Conservation (phyloP, 75 land plant genomes). For the Pinus taeda region DNA sequence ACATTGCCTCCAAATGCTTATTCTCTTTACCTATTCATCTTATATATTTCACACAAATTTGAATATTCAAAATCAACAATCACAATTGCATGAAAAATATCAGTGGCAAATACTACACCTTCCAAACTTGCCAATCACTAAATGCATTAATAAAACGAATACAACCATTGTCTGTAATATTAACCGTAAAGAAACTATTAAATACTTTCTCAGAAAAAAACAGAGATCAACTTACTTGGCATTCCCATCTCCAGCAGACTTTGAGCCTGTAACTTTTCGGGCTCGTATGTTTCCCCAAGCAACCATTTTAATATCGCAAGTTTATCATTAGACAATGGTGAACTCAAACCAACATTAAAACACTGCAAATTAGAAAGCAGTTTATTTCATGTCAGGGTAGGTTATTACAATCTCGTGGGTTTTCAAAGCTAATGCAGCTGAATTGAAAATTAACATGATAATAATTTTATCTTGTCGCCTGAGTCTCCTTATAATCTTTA, state of each 20-base stretch:
- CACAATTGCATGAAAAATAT: background rate
- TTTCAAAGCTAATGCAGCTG: background rate
- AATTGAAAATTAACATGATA: background rate
- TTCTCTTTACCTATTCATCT: no score
- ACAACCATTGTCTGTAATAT: no score
- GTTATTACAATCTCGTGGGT: background rate
- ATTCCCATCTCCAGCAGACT: conserved; percentile 60
- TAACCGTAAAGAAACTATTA: background rate
- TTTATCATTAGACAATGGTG: conserved; percentile 50
- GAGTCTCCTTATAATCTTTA: no score
- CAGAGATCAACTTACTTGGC: background rate
- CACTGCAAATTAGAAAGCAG: conserved; percentile 48
- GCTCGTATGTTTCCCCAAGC: conserved; percentile 81
- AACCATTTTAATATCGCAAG: conserved; percentile 71
- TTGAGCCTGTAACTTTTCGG: conserved; percentile 54
- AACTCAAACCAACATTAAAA: conserved; percentile 67
- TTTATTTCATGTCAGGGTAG: background rate
- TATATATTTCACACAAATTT: background rate
- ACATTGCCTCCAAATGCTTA: no score
- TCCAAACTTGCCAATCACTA: background rate
- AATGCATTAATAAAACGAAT: background rate
- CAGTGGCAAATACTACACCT: background rate
- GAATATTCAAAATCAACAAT: background rate
- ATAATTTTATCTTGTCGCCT: background rate
- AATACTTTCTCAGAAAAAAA: background rate